Base-by-base conservation (phyloP, 345 rosid genomes). In the Melaleuca quinquenervia region DNA sequence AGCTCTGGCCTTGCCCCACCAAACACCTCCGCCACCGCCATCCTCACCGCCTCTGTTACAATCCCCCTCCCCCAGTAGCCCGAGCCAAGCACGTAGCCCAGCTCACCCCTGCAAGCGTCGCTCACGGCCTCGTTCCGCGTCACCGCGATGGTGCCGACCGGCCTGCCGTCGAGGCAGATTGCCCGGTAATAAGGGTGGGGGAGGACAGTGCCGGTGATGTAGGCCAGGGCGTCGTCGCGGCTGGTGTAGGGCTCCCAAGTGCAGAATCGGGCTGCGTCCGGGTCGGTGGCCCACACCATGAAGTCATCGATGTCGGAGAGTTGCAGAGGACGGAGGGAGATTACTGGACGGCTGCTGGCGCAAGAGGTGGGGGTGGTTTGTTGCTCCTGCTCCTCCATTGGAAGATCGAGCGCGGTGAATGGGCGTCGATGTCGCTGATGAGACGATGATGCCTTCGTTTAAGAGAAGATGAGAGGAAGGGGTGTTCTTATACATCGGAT, bases 281-380 rank as follows among this genome's bases (percentile, higher is more conserved):
- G 85, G 87, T 94, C 98, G 32, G 88, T 82, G 5, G 90, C 94
- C 98, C 98, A 96, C 11, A 88, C 93, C 96, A 94, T 93, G 92
- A 94, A 92, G 58, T 92, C 92, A 45, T 95, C 94, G 1, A 91
- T 11, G 84, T 95, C 96, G 51, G 91, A 87, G 76, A 88, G 84
- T 24, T 90, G 89, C 84, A 93, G 70, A 29, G 86, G 90, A 32
- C 95, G 91, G 80, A 92, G 92, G 75, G 92, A 88, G n/a, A 93
- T 53, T 12, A 0, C 26, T 24, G 45, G 45, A 24, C 56, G 21
- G 54, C 54, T 9, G 26, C 48, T 48, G 48, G 48, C 3, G 7
- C 48, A 48, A 10, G 26, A 9, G 78, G 45, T 7, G 78, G 22
- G 48, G 12, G 48, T 6, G 78, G 24, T 5, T 36, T 70, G 48